These are phyloP conservation scores for Aureobasidium melanogenum DNA, from an alignment of 2,329 filamentous ascomycete genomes.

Conservation along the genomic window DNA sequence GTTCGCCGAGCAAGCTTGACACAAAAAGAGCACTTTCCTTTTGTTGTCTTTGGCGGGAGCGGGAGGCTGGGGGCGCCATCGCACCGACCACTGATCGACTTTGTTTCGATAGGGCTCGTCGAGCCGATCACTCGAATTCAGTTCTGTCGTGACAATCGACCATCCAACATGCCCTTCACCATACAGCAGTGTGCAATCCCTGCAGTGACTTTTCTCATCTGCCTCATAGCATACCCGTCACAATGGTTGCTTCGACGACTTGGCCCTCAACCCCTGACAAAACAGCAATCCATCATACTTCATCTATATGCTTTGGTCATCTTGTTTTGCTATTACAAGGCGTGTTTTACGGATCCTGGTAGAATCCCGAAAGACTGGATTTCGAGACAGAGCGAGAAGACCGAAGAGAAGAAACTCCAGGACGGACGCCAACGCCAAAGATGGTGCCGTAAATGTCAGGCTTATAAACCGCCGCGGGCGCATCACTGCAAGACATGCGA, in stretches of 20 bases:
- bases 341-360: constrained; percentile 53
- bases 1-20: neutral
- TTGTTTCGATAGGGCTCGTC: neutral
- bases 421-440: constrained; percentile 27
- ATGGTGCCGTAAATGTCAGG: constrained; percentile 71
- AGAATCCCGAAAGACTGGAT: constrained; percentile 40
- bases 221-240: constrained; percentile 62
- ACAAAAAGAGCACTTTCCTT: neutral
- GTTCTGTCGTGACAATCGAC: neutral
- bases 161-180: neutral
- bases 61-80: neutral
- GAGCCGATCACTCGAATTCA: neutral
- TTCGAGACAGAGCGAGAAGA: neutral
- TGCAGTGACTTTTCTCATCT: constrained; percentile 55
- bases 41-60: neutral
- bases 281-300: constrained; percentile 51
- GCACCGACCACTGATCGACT: neutral
- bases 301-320: constrained; percentile 57
- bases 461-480: constrained; percentile 64
- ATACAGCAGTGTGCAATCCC: constrained; percentile 54
- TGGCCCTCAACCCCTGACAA: constrained; percentile 51
- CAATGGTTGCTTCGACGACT: constrained; percentile 58
- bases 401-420: neutral
- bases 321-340: constrained; percentile 60
- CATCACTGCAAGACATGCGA: constrained; percentile 75